phyloP scores from a whole-genome alignment of 495 filamentous ascomycete species.

The Neurospora sp. region DNA sequence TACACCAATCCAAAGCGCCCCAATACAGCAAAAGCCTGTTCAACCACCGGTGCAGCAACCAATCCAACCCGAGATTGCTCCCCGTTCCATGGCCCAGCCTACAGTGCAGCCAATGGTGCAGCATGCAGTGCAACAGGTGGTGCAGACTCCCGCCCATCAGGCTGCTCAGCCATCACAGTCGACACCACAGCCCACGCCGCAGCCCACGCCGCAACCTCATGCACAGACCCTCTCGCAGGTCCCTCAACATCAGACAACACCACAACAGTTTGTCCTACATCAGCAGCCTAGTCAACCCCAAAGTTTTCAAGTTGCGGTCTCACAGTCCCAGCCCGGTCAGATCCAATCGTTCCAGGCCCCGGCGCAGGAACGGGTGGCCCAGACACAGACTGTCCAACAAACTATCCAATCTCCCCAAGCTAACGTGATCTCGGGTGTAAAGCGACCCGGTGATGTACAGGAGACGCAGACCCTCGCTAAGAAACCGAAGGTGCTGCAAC shows the following conservation, averaged over 20 bases:
- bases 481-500: slow-evolving; percentile 12
- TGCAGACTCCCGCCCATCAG: slow-evolving; percentile 1
- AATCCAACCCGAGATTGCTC: neutral
- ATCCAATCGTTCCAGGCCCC: neutral
- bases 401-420: neutral
- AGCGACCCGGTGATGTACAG: slow-evolving; percentile 11
- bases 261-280: neutral
- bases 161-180: neutral
- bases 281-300: neutral
- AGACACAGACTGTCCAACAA: slow-evolving; percentile 7
- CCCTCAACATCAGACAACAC: neutral
- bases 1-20: slow-evolving; percentile 15
- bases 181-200: neutral
- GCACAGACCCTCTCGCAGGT: neutral
- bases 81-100: neutral
- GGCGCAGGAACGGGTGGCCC: neutral
- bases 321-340: neutral
- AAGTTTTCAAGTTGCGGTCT: neutral
- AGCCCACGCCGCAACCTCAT: neutral
- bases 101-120: neutral
- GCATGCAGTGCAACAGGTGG: neutral
- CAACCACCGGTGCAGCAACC: slow-evolving; percentile 18
- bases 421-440: slow-evolving; percentile 4
- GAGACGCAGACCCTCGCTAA: slow-evolving; percentile 8
- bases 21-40: slow-evolving; percentile 22